Conservation (phyloP, 257 asterid genomes). For the Solanum gracilifrons region DNA sequence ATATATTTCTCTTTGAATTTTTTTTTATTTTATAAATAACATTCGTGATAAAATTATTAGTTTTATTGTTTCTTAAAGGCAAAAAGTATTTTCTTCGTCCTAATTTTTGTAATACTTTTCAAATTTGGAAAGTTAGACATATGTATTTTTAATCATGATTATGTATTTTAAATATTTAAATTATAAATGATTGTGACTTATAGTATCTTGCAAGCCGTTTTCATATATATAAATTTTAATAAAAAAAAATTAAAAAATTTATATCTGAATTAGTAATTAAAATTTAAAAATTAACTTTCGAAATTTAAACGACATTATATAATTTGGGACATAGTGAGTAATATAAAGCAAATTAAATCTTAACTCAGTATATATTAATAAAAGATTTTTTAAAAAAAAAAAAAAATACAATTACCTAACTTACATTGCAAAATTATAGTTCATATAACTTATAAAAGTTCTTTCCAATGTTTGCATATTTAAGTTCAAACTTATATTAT, state of each 20-base stretch:
- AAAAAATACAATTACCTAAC: neutral
- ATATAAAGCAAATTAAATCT: neutral
- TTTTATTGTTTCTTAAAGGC: too few relatives aligned
- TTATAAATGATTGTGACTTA: neutral
- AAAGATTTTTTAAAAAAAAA: too few relatives aligned
- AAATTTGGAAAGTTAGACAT: too few relatives aligned
- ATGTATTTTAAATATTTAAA: neutral
- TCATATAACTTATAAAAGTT: neutral
- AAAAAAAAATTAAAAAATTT: rapidly evolving
- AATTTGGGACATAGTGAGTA: neutral
- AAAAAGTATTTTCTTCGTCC: too few relatives aligned
- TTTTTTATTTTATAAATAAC: too few relatives aligned
- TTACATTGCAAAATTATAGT: neutral
- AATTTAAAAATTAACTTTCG: neutral
- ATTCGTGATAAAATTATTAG: too few relatives aligned
- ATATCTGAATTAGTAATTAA: neutral
- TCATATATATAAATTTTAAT: too few relatives aligned
- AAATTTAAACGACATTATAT: neutral
- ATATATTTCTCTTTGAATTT: too few relatives aligned
- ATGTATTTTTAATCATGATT: too few relatives aligned
- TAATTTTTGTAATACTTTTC: too few relatives aligned
- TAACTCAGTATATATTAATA: too few relatives aligned
- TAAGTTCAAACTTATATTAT: neutral
- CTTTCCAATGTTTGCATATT: neutral
- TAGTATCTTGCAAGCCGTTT: neutral